Conservation (phyloP, 129 eudicot species). For the Cynara cardunculus region DNA sequence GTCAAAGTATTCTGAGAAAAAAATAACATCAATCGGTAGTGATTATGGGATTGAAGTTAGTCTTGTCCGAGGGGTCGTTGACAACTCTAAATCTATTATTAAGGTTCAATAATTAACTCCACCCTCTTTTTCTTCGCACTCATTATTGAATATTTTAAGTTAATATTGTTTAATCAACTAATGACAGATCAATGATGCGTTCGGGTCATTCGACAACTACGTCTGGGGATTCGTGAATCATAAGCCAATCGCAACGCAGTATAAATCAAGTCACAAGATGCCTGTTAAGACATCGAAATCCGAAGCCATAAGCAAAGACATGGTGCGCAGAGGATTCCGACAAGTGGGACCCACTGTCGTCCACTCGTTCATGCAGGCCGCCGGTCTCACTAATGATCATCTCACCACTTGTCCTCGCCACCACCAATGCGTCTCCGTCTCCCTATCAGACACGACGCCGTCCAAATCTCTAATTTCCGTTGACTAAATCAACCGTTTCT, state of each 20-base stretch:
- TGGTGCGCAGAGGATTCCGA: constrained; percentile 84
- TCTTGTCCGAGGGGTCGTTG: constrained; percentile 73
- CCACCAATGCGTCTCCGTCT: constrained; percentile 37
- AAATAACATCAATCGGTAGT: constrained; percentile 50
- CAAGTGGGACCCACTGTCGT: constrained; percentile 80
- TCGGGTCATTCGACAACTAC: constrained; percentile 81
- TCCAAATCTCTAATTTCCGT: constrained; percentile 5
- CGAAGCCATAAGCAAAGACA: constrained; percentile 87
- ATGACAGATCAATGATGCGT: constrained; percentile 50
- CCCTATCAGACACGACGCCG: constrained; percentile 8
- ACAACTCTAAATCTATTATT: constrained; percentile 72
- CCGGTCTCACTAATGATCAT: constrained; percentile 91
- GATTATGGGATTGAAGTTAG: constrained; percentile 56
- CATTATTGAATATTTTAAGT: background rate
- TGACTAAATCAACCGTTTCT: background rate
- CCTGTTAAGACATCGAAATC: constrained; percentile 93
- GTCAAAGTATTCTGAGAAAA: constrained; percentile 62
- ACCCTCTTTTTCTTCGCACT: background rate
- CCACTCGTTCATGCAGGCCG: constrained; percentile 93
- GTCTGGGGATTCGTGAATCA: constrained; percentile 86
- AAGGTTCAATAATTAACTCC: constrained; percentile 39
- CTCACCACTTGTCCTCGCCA: constrained; percentile 64
- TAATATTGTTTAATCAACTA: background rate
- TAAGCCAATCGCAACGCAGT: constrained; percentile 60
- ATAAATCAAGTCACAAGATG: constrained; percentile 64